Conservation (phyloP, 2,329 filamentous ascomycete genomes). For the Biscogniauxia marginata region DNA sequence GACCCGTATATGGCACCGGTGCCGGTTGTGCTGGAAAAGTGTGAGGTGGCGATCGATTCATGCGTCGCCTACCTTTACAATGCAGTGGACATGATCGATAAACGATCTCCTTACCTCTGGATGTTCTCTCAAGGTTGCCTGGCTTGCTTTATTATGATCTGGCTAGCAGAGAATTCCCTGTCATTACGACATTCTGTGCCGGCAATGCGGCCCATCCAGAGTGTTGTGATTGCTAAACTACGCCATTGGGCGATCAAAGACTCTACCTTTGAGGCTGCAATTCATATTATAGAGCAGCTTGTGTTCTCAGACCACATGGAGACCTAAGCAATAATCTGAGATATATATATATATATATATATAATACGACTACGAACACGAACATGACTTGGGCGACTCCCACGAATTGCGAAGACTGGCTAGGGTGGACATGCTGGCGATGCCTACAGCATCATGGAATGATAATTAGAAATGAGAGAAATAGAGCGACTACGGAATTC, state of each 20-base stretch:
- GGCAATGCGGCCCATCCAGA: slow-evolving; percentile 29
- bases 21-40: slow-evolving; percentile 34
- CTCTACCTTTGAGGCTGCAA: slow-evolving; percentile 32
- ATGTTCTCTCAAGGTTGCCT: slow-evolving; percentile 36
- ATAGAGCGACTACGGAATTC: neutral
- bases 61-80: slow-evolving; percentile 37
- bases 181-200: slow-evolving; percentile 29
- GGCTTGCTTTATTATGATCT: slow-evolving; percentile 34
- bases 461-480: neutral
- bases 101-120: slow-evolving; percentile 39
- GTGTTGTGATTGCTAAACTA: slow-evolving; percentile 29
- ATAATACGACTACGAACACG: too few relatives aligned
- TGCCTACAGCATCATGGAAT: neutral
- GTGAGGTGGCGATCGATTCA: slow-evolving; percentile 35
- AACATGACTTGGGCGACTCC: neutral
- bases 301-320: slow-evolving; percentile 24
- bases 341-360: too few relatives aligned
- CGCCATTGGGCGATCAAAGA: slow-evolving; percentile 33
- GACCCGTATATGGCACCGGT: slow-evolving; percentile 24
- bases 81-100: slow-evolving; percentile 35
- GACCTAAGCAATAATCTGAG: neutral
- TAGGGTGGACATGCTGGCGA: neutral
- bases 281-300: slow-evolving; percentile 27
- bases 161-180: slow-evolving; percentile 32
- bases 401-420: neutral